A percentile compares a stretch with the other conserved stretches of the same genome.
These are phyloP conservation scores for Tetradesmus obliquus DNA, from an alignment of 139 green algal genomes.

Conservation along the genomic window DNA sequence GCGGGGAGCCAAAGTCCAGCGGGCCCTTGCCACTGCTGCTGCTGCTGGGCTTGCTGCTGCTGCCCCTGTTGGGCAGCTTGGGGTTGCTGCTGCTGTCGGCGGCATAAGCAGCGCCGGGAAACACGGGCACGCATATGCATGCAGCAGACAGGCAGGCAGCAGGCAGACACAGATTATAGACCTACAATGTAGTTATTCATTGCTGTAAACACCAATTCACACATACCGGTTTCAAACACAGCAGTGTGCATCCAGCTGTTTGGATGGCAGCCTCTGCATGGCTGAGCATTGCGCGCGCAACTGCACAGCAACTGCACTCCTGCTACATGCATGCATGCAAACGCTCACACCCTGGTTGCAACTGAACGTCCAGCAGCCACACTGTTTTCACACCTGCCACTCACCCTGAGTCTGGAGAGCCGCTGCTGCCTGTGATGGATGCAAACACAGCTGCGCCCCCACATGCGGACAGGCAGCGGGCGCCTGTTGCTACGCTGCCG, in stretches of 20 bases:
- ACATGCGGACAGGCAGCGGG: background rate
- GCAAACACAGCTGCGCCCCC: background rate
- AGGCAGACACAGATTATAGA: background rate
- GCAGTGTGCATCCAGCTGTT: background rate
- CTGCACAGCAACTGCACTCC: background rate
- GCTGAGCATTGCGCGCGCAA: background rate
- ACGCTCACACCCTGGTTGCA: too few relatives aligned
- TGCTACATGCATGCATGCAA: background rate
- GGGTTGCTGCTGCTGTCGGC: background rate
- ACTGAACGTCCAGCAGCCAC: too few relatives aligned
- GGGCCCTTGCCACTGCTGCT: conserved; percentile 3
- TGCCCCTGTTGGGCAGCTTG: background rate
- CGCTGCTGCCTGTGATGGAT: background rate
- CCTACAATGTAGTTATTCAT: background rate
- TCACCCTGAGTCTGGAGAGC: background rate
- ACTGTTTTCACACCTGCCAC: background rate
- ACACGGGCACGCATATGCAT: background rate
- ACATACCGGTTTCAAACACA: background rate
- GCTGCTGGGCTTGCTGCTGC: conserved; percentile 23
- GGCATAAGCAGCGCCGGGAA: background rate
- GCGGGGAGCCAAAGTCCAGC: conserved; percentile 54
- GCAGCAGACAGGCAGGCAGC: background rate
- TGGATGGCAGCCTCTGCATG: background rate
- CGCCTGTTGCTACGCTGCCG: background rate
- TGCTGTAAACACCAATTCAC: too few relatives aligned